Conservation (phyloP, 2,329 filamentous ascomycete genomes). For the Phialophora verrucosa region DNA sequence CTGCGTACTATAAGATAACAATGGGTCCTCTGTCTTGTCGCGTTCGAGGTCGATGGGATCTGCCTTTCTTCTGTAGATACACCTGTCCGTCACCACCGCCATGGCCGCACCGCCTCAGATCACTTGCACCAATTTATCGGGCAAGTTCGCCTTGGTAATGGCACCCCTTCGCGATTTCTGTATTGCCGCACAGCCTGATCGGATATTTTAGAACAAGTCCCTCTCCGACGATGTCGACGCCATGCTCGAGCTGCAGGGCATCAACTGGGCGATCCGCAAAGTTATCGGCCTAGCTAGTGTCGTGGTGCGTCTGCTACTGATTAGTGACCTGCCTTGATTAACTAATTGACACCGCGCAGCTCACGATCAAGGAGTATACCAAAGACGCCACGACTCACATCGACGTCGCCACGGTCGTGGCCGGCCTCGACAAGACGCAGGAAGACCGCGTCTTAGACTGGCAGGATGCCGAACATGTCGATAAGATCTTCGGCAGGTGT, state of each 20-base stretch:
- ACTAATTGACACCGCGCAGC: slow-evolving; percentile 13
- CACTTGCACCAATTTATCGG: slow-evolving; percentile 70
- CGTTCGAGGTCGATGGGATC: not conserved
- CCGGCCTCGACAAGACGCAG: slow-evolving; percentile 71
- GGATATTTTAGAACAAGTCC: slow-evolving; percentile 68
- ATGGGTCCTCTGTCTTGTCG: not conserved
- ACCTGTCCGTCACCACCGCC: slow-evolving; percentile 37
- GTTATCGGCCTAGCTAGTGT: slow-evolving; percentile 72
- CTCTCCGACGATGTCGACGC: slow-evolving; percentile 72
- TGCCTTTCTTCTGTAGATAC: not conserved
- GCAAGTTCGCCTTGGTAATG: slow-evolving; percentile 73
- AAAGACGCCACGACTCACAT: slow-evolving; percentile 62
- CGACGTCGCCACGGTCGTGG: slow-evolving; percentile 73
- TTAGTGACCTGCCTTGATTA: slow-evolving; percentile 55
- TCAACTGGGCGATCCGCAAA: slow-evolving; percentile 75
- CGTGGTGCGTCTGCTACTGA: slow-evolving; percentile 43
- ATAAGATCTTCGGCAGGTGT: slow-evolving; percentile 80
- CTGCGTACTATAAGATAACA: not conserved
- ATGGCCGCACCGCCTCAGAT: slow-evolving; percentile 76
- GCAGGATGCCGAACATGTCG: slow-evolving; percentile 67
- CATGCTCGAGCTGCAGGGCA: slow-evolving; percentile 68
- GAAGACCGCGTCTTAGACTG: slow-evolving; percentile 65
- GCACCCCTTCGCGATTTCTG: not conserved
- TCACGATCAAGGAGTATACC: slow-evolving; percentile 51
- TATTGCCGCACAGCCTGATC: not conserved